Evolutionary conservation across 2,329 filamentous ascomycete genomes (phyloP), one percentile per base, ranked within the genome.

Genomic region (Trichoderma atrobrunneum): DNA sequence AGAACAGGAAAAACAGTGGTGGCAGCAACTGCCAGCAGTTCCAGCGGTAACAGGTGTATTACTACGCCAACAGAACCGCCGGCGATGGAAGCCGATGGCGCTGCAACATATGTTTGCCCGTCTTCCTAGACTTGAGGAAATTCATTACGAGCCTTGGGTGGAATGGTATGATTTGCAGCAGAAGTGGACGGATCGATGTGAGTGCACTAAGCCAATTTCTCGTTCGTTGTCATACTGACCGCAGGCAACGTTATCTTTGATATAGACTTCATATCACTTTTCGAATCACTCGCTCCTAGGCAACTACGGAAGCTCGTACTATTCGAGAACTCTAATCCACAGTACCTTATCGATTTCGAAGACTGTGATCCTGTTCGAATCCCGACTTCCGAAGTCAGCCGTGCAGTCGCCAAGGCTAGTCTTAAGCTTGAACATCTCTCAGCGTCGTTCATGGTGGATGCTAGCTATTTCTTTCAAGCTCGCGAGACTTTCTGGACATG

Each of bases 61-160:
- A 66, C 73, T 82, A 63, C 80, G 80, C 30, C 79, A 80, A 76
- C 79, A 81, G 74, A 81, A 64, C 71, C 78, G 78, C 73, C 78
- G 78, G 64, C 70, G 76, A 73, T 80, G 78, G 78, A 76, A 75
- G 59, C 76, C 77, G 63, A 54, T 12, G 18, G 69, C 77, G 57
- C 74, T 80, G 30, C 71, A 73, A 73, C 70, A 77, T 60, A 79
- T 80, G 74, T 74, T 80, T 75, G 71, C 76, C 59, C 77, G 76
- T 73, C 74, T 81, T 72, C 77, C 79, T 51, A 76, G 73, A 72
- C 76, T 82, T 71, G 74, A 77, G 74, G 78, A 82, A 74, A 71
- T 83, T 71, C 76, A 79, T 72, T 82, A 80, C 75, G 79, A 82
- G 75, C 80, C 80, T 72, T 81, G 79, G 79, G 78, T 77, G 72